Percentiles rank a stretch among this genome's conserved stretches.
Evolutionary conservation across 371 early-diverging fungal genomes (phyloP).

Genomic region (Syncephalis plumigaleata): DNA sequence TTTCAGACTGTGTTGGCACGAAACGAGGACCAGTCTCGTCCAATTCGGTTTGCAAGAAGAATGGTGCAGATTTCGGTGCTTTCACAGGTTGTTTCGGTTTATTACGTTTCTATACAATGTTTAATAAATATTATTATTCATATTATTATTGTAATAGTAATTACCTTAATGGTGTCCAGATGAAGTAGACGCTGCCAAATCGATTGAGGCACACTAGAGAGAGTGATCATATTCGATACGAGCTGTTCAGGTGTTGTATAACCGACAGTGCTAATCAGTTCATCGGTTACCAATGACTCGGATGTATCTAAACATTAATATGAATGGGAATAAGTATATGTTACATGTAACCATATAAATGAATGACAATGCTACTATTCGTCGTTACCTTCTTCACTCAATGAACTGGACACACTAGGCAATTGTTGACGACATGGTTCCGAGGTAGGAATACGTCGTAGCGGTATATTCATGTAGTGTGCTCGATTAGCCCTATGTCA

Average conservation of each 20-base stretch:
- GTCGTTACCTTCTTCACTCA: slow-evolving; percentile 18
- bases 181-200: slow-evolving; percentile 83
- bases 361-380: too few species aligned
- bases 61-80: slow-evolving; percentile 76
- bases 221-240: slow-evolving; percentile 62
- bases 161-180: slow-evolving; percentile 66
- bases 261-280: too few species aligned
- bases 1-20: slow-evolving; percentile 14
- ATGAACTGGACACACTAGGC: slow-evolving; percentile 27
- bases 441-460: slow-evolving; percentile 41
- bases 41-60: slow-evolving; percentile 73
- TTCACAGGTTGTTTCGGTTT: slow-evolving; percentile 78
- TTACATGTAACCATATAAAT: too few species aligned
- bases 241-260: slow-evolving; percentile 39
- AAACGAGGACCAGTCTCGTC: slow-evolving; percentile 53
- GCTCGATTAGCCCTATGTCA: slow-evolving; percentile 37
- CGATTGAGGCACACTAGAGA: slow-evolving; percentile 61
- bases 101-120: slow-evolving; percentile 60
- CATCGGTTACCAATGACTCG: too few species aligned
- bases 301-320: too few species aligned
- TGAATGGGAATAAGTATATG: too few species aligned
- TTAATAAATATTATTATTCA: slow-evolving; percentile 8
- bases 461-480: slow-evolving; percentile 44
- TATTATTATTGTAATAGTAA: slow-evolving; percentile 11
- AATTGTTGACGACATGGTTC: slow-evolving; percentile 24